A percentile compares a stretch with the other conserved stretches of the same genome.
Evolutionary conservation across 2,329 filamentous ascomycete species (phyloP).

Genomic region (Penicillium paneum): DNA sequence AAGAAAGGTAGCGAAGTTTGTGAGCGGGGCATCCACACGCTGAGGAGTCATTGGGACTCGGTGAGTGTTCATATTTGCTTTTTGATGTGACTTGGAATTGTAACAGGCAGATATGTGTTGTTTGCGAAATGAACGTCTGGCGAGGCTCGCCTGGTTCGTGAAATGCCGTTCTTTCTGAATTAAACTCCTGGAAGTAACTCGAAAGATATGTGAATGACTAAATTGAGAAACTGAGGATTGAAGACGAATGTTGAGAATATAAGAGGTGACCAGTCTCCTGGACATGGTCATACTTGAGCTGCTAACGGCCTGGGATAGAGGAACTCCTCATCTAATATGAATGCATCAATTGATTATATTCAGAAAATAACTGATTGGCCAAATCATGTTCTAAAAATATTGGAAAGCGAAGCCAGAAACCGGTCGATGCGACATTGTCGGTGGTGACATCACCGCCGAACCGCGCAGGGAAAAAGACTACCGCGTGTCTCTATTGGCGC

Average conservation of each 20-base stretch:
- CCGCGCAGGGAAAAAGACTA: neutral
- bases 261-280: neutral
- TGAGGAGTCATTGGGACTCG: slow-evolving; percentile 41
- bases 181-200: neutral
- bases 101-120: neutral
- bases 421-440: slow-evolving; percentile 1
- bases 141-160: neutral
- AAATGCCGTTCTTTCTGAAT: neutral
- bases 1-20: slow-evolving; percentile 53
- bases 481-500: neutral
- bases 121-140: neutral
- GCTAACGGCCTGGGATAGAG: neutral
- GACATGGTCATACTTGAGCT: neutral
- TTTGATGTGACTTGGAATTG: neutral
- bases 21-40: slow-evolving; percentile 52
- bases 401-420: neutral
- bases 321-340: neutral
- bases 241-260: neutral
- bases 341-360: neutral
- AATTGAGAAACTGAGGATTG: neutral
- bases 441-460: slow-evolving; percentile 11
- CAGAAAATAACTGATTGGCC: neutral
- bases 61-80: slow-evolving; percentile 21
- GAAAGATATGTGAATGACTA: neutral
- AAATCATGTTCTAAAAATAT: neutral